Percentiles rank a stretch among this genome's conserved stretches.
phyloP scores from a whole-genome alignment of 331 rosid species.

The Ulmus americana region DNA sequence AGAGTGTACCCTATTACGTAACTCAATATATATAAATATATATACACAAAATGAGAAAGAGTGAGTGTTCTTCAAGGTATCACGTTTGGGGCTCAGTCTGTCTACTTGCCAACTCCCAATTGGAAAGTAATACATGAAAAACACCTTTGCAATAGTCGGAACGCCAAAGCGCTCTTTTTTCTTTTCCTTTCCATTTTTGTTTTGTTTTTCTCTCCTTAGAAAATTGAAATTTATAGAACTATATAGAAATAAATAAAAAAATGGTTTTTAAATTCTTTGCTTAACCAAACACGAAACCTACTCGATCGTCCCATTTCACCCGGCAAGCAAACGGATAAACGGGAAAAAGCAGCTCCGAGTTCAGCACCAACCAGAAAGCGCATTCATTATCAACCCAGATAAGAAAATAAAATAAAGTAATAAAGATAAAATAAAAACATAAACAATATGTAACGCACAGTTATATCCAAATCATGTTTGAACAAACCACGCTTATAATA shows the following conservation, averaged over 20 bases:
- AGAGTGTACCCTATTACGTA: slow-evolving; percentile 30
- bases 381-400: slow-evolving; percentile 38
- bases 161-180: slow-evolving; percentile 7
- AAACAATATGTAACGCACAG: slow-evolving; percentile 22
- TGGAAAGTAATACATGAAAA: not conserved
- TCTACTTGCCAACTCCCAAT: slow-evolving; percentile 27
- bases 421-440: slow-evolving; percentile 4
- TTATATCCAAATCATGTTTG: slow-evolving; percentile 34
- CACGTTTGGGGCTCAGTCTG: slow-evolving; percentile 19
- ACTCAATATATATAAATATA: slow-evolving; percentile 10
- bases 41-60: slow-evolving; percentile 1
- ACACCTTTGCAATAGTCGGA: slow-evolving; percentile 25
- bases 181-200: not conserved
- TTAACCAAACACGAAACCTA: slow-evolving; percentile 61
- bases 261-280: slow-evolving; percentile 33
- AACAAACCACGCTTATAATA: slow-evolving; percentile 3
- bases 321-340: slow-evolving; percentile 78
- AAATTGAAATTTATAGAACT: not conserved
- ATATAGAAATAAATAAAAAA: not conserved
- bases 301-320: slow-evolving; percentile 33
- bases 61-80: slow-evolving; percentile 17
- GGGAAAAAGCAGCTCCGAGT: slow-evolving; percentile 83
- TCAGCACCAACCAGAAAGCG: slow-evolving; percentile 62
- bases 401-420: slow-evolving; percentile 25
- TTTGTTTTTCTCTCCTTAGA: not conserved